Percentiles rank a stretch among this genome's conserved stretches.
Conservation (phyloP, 306 rosid genomes). For the Alnus glutinosa region DNA sequence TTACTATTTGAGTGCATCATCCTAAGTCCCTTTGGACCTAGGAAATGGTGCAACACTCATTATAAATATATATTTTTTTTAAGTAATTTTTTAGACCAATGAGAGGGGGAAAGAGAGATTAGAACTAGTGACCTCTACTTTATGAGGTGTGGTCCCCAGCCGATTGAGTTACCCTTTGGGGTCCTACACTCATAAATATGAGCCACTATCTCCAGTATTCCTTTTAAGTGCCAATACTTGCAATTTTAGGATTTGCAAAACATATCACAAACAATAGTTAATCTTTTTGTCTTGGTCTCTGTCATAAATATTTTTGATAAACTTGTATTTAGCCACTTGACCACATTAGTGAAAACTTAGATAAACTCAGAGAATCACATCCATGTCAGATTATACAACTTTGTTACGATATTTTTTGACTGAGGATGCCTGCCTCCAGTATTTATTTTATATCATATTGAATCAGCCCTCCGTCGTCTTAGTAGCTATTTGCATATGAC, state of each 20-base stretch:
- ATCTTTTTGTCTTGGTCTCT: background rate
- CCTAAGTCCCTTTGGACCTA: no score
- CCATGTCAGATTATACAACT: background rate
- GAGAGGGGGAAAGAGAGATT: no score
- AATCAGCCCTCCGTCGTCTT: conserved; percentile 9
- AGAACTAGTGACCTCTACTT: no score
- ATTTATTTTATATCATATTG: background rate
- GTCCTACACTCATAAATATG: no score
- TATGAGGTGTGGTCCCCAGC: no score
- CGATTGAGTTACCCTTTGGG: no score
- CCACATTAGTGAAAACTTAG: background rate
- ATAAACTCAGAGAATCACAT: background rate
- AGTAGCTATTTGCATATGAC: conserved; percentile 13
- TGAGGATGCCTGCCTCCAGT: background rate
- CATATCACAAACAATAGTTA: background rate
- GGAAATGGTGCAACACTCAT: no score
- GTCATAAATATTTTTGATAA: background rate
- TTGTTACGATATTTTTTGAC: background rate
- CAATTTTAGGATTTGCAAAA: background rate
- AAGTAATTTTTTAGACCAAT: no score
- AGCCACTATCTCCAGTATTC: no score
- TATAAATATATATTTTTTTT: no score
- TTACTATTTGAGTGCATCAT: no score
- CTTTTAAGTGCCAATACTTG: background rate
- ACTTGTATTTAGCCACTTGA: background rate